Conservation (phyloP, 1,284 basidiomycete genomes). For the Anthracocystis setariae region DNA sequence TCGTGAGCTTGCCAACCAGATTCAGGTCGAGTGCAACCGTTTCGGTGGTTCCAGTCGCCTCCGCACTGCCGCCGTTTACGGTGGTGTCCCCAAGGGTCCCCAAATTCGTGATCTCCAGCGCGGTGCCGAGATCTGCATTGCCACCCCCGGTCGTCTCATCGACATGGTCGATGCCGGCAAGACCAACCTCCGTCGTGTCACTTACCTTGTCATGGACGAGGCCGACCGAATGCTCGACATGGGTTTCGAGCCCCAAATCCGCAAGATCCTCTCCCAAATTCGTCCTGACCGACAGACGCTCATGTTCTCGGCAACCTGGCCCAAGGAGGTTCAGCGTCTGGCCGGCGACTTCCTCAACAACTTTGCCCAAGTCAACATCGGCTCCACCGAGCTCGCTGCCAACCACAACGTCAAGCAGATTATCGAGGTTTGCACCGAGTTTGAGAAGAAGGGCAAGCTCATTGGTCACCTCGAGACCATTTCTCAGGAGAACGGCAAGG, state of each 20-base stretch:
- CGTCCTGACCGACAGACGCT: slow-evolving; percentile 87
- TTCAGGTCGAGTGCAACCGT: slow-evolving; percentile 97
- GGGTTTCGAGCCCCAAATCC: slow-evolving; percentile 99
- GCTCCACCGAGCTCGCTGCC: slow-evolving; percentile 96
- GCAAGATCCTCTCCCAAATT: slow-evolving; percentile 96
- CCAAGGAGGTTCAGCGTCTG: slow-evolving; percentile 97
- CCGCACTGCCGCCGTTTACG: slow-evolving; percentile 97
- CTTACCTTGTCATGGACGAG: slow-evolving; percentile 99
- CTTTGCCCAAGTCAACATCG: slow-evolving; percentile 98
- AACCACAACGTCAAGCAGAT: slow-evolving; percentile 97
- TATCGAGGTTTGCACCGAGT: slow-evolving; percentile 95
- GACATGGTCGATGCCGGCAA: slow-evolving; percentile 96
- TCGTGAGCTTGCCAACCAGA: slow-evolving; percentile 97
- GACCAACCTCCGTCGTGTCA: slow-evolving; percentile 93
- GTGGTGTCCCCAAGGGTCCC: slow-evolving; percentile 96
- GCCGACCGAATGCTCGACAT: slow-evolving; percentile 98
- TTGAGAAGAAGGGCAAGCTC: slow-evolving; percentile 94
- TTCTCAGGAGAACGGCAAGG: slow-evolving; percentile 95
- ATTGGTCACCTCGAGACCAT: slow-evolving; percentile 98
- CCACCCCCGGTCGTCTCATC: slow-evolving; percentile 75
- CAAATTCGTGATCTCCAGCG: slow-evolving; percentile 97
- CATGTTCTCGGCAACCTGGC: slow-evolving; percentile 97
- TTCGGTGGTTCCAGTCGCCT: slow-evolving; percentile 97
- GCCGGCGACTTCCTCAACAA: slow-evolving; percentile 95
- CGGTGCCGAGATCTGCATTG: slow-evolving; percentile 95